Evolutionary conservation across 805 yeast genomes (phyloP).

Genomic region (Suhomyces emberorum): DNA sequence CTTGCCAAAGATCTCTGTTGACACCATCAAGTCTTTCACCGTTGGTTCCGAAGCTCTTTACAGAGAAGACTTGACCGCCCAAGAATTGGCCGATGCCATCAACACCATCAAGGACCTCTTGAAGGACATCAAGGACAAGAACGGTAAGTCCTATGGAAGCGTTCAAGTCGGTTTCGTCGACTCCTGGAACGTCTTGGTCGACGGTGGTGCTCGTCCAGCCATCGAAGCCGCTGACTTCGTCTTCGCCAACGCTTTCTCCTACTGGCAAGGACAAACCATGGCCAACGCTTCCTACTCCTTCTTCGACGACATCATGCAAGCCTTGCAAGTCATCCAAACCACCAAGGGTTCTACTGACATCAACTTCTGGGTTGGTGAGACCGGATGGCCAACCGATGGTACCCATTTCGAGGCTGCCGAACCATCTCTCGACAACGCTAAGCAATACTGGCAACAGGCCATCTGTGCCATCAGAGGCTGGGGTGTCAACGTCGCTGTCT

Average conservation of each 20-base stretch:
- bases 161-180: conserved; percentile 90
- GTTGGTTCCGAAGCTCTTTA: conserved; percentile 97
- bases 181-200: conserved; percentile 91
- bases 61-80: conserved; percentile 81
- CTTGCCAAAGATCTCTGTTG: conserved; percentile 68
- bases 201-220: conserved; percentile 66
- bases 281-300: conserved; percentile 83
- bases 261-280: conserved; percentile 97
- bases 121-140: conserved; percentile 63
- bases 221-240: conserved; percentile 80
- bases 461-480: conserved; percentile 92
- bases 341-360: conserved; percentile 83
- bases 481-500: conserved; percentile 90
- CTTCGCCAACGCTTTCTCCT: conserved; percentile 93
- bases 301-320: conserved; percentile 97
- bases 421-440: conserved; percentile 75
- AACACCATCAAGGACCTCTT: conserved; percentile 58
- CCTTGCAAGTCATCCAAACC: conserved; percentile 82
- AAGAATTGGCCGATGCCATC: conserved; percentile 67
- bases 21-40: conserved; percentile 69
- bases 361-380: conserved; percentile 93
- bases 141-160: conserved; percentile 72
- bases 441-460: conserved; percentile 79
- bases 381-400: conserved; percentile 96
- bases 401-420: conserved; percentile 60